Percentiles rank a stretch among this genome's conserved stretches.
Conservation (phyloP, 73 alveolate species). For the Paramecium sonneborni region DNA sequence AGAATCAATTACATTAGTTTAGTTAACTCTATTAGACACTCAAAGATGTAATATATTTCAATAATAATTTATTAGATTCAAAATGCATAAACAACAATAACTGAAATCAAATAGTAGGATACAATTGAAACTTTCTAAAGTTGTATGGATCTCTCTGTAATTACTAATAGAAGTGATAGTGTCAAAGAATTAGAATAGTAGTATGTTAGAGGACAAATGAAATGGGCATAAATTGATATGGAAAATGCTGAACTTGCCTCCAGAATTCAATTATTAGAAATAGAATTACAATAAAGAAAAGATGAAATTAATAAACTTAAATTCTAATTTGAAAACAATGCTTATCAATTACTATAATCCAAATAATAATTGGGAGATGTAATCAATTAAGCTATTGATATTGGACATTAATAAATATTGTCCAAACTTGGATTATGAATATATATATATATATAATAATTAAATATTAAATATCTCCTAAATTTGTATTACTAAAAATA, state of each 20-base stretch:
- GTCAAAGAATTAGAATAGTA: background rate
- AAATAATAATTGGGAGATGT: background rate
- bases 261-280: background rate
- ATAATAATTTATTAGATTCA: background rate
- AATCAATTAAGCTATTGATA: background rate
- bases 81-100: background rate
- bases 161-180: background rate
- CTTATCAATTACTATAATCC: background rate
- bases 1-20: background rate
- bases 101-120: background rate
- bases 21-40: background rate
- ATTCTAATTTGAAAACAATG: background rate
- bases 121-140: background rate
- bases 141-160: background rate
- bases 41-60: background rate
- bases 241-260: slow-evolving; percentile 3
- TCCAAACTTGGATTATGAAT: slow-evolving; percentile 4
- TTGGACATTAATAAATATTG: background rate
- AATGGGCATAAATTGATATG: slow-evolving; percentile 36
- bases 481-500: no score
- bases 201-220: background rate
- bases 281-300: background rate
- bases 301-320: background rate
- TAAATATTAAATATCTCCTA: no score
- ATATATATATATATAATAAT: background rate